phyloP scores from a whole-genome alignment of 371 early-diverging fungal species.

The Rhizopus microsporus region DNA sequence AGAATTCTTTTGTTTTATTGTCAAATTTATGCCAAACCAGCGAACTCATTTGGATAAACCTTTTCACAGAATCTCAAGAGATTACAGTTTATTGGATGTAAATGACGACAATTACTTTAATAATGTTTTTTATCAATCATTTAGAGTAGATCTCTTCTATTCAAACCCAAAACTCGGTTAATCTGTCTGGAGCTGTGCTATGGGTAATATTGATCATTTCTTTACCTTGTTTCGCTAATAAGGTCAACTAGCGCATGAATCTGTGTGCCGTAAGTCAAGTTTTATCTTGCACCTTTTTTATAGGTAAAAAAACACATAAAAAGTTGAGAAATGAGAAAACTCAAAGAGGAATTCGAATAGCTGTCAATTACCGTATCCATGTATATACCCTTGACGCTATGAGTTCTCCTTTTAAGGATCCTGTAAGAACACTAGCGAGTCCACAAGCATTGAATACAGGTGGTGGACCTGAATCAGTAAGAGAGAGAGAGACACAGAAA shows the following conservation, averaged over 20 bases:
- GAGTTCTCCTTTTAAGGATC: conserved; percentile 22
- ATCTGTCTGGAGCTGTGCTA: conserved; percentile 15
- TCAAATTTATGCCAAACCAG: neutral
- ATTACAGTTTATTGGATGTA: conserved; percentile 28
- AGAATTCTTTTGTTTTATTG: too few relatives aligned
- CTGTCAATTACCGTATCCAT: conserved; percentile 31
- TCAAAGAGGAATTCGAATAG: conserved; percentile 10
- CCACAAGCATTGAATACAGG: conserved; percentile 11
- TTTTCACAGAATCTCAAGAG: conserved; percentile 21
- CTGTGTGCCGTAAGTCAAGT: conserved; percentile 41
- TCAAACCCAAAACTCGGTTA: conserved; percentile 16
- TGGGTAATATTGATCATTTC: conserved; percentile 15
- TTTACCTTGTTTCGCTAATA: neutral
- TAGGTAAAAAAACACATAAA: conserved; percentile 28
- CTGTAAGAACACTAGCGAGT: conserved; percentile 17
- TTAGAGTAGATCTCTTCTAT: conserved; percentile 17
- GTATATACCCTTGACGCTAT: conserved; percentile 28
- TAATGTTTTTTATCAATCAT: neutral
- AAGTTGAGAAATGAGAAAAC: neutral
- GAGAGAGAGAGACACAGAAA: neutral
- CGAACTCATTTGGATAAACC: conserved; percentile 18
- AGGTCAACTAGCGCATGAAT: conserved; percentile 42
- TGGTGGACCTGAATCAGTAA: conserved; percentile 26
- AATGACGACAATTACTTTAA: neutral
- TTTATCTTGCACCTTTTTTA: conserved; percentile 40